These are phyloP conservation scores for Fraxinus americana DNA, from an alignment of 257 asterid genomes.

Conservation along the genomic window DNA sequence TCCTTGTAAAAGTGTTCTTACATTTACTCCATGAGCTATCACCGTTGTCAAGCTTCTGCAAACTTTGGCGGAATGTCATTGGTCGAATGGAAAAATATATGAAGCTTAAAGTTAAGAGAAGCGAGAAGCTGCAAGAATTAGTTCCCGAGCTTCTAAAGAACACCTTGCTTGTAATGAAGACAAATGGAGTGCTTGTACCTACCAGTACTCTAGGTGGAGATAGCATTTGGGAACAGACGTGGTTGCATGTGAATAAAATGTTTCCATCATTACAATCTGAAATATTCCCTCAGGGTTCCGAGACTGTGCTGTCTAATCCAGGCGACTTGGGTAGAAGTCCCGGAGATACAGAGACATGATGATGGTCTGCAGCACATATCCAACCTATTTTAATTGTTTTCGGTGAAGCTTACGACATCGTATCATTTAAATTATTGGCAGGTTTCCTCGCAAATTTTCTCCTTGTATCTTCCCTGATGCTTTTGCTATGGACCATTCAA, in stretches of 20 bases:
- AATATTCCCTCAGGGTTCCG: conserved; percentile 65
- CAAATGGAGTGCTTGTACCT: conserved; percentile 74
- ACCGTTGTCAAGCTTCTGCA: conserved; percentile 74
- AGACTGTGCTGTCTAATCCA: conserved; percentile 28
- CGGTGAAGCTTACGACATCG: conserved; percentile 20
- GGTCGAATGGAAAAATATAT: conserved; percentile 81
- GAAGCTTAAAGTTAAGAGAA: conserved; percentile 75
- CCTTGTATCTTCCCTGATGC: conserved; percentile 20
- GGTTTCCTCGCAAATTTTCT: conserved; percentile 17
- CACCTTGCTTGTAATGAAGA: conserved; percentile 77
- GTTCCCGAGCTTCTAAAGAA: conserved; percentile 89
- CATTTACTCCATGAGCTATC: conserved; percentile 56
- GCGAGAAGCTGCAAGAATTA: conserved; percentile 81
- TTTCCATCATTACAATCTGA: conserved; percentile 74
- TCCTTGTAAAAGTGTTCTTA: conserved; percentile 64
- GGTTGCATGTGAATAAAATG: conserved; percentile 88
- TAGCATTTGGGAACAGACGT: conserved; percentile 89
- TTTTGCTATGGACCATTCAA: conserved; percentile 14
- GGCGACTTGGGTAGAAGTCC: conserved; percentile 27
- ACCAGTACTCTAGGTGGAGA: conserved; percentile 86
- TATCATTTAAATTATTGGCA: conserved; percentile 27
- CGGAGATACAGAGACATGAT: not conserved
- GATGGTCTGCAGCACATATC: not conserved
- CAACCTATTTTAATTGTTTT: conserved; percentile 13
- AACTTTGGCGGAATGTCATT: conserved; percentile 84